A percentile compares a stretch with the other conserved stretches of the same genome.
These are phyloP conservation scores for Emmonsia crescens DNA, from an alignment of 2,329 filamentous ascomycete genomes.

Conservation along the genomic window DNA sequence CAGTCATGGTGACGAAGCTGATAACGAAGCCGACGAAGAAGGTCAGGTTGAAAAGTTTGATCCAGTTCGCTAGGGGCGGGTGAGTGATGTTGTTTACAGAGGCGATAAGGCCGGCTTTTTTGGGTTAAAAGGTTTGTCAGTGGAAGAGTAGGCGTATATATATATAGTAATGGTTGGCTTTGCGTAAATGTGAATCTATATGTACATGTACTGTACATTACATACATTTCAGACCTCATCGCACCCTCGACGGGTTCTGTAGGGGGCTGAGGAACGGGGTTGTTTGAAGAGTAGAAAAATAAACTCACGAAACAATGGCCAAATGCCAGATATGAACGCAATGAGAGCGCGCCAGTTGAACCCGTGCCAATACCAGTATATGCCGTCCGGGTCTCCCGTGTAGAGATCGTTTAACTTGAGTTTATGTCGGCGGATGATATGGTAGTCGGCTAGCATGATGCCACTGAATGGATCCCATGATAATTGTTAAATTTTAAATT, in stretches of 20 bases:
- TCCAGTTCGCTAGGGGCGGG: constrained; percentile 12
- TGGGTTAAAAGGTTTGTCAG: neutral
- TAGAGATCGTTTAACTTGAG: constrained; percentile 36
- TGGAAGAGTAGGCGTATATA: neutral
- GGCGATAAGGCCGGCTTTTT: constrained; percentile 15
- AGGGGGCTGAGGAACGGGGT: neutral
- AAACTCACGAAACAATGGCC: constrained; percentile 7
- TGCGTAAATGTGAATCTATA: neutral
- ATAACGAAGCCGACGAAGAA: constrained; percentile 17
- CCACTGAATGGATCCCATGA: constrained; percentile 16
- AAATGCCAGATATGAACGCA: constrained; percentile 6
- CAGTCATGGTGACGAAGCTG: constrained; percentile 13
- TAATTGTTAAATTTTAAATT: neutral
- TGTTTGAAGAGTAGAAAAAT: neutral
- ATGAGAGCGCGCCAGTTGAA: constrained; percentile 18
- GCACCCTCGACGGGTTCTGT: neutral
- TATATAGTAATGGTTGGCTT: neutral
- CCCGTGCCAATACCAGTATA: constrained; percentile 19
- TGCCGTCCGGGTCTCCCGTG: constrained; percentile 21
- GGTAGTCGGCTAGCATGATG: constrained; percentile 38
- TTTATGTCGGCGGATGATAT: constrained; percentile 27
- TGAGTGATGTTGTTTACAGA: constrained; percentile 13
- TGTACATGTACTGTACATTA: too few relatives aligned
- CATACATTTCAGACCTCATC: neutral
- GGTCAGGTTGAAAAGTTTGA: constrained; percentile 17